phyloP scores from a whole-genome alignment of 371 early-diverging fungal genomes.

The Apophysomyces ossiformis region DNA sequence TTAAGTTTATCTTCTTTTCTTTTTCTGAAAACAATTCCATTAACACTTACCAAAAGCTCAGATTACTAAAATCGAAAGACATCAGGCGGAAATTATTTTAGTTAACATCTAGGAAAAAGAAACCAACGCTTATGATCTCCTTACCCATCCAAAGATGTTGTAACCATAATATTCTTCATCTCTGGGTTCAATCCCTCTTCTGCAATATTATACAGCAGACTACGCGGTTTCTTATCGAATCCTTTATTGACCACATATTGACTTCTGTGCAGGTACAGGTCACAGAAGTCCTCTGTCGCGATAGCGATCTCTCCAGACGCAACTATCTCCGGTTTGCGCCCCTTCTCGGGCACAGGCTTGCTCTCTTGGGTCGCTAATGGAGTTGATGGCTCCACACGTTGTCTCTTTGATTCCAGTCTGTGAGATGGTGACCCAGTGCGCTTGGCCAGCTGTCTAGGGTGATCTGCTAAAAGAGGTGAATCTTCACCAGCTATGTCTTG shows the following conservation, averaged over 20 bases:
- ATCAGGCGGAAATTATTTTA: neutral
- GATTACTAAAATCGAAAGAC: constrained; percentile 19
- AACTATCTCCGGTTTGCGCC: neutral
- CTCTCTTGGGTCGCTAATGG: neutral
- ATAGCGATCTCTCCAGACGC: neutral
- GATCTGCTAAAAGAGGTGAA: neutral
- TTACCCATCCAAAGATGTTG: constrained; percentile 38
- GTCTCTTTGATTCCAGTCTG: neutral
- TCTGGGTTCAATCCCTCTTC: constrained; percentile 4
- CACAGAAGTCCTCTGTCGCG: constrained; percentile 19
- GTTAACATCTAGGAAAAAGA: neutral
- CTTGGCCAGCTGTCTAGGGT: neutral
- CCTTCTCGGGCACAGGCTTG: neutral
- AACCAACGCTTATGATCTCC: neutral
- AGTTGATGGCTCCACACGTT: neutral
- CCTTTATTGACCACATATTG: constrained; percentile 14
- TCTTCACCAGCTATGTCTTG: neutral
- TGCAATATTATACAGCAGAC: constrained; percentile 36
- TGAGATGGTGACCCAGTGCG: neutral
- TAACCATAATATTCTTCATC: constrained; percentile 33
- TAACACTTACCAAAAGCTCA: constrained; percentile 40
- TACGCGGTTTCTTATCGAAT: constrained; percentile 35
- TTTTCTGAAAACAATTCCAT: too few relatives aligned
- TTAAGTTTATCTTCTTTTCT: too few relatives aligned
- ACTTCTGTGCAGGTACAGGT: constrained; percentile 17